Percentiles rank a stretch among this genome's conserved stretches.
phyloP scores from a whole-genome alignment of 1,284 basidiomycete species.

The Sporisorium scitamineum region DNA sequence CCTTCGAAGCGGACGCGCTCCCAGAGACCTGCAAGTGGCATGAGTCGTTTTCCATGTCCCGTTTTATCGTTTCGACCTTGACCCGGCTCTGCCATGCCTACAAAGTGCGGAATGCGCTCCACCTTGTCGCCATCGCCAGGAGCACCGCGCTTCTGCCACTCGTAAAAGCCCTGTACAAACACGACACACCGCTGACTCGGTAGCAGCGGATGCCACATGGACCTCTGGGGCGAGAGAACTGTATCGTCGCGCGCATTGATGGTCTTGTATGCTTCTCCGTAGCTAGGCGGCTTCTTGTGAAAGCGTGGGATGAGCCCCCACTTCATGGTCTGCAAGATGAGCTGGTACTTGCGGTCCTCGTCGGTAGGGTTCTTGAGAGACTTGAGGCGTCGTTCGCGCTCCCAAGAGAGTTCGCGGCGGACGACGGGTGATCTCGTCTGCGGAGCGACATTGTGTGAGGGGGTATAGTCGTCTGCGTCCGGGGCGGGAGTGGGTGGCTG shows the following conservation, averaged over 20 bases:
- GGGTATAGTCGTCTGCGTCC: conserved; percentile 51
- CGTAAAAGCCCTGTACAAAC: conserved; percentile 67
- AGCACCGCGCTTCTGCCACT: conserved; percentile 51
- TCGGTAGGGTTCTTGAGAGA: conserved; percentile 11
- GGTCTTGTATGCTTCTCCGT: conserved; percentile 78
- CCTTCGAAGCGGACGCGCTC: conserved; percentile 77
- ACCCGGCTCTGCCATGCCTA: conserved; percentile 79
- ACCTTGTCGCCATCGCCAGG: conserved; percentile 30
- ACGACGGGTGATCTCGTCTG: conserved; percentile 56
- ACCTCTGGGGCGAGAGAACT: conserved; percentile 72
- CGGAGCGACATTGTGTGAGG: conserved; percentile 64
- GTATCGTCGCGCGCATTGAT: conserved; percentile 91
- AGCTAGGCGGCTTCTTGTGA: conserved; percentile 77
- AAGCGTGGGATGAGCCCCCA: conserved; percentile 92
- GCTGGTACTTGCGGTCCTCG: conserved; percentile 17
- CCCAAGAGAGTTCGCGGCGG: conserved; percentile 46
- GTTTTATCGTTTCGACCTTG: conserved; percentile 76
- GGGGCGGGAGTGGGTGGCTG: conserved; percentile 15
- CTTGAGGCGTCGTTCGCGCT: conserved; percentile 29
- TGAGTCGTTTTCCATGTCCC: conserved; percentile 76
- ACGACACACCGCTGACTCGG: conserved; percentile 61
- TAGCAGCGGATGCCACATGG: conserved; percentile 47
- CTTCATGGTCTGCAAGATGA: conserved; percentile 72
- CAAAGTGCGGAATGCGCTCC: conserved; percentile 74
- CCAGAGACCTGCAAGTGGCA: conserved; percentile 90